These are phyloP conservation scores for Smallanthus sonchifolius DNA, from an alignment of 129 eudicot species.

Conservation along the genomic window DNA sequence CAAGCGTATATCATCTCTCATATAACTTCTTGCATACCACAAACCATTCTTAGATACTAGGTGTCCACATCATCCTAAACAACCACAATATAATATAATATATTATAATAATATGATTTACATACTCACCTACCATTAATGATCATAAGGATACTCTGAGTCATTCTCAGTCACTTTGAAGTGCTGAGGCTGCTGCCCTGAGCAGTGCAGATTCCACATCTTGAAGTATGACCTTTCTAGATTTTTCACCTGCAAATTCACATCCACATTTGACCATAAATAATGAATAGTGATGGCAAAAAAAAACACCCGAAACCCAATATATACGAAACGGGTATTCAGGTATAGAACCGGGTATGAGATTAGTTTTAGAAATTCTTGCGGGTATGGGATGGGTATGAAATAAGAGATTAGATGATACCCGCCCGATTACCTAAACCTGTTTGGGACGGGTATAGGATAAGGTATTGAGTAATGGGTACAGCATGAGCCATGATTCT, in stretches of 20 bases:
- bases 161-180: slow-evolving; percentile 83
- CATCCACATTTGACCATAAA: neutral
- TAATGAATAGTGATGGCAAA: too few relatives aligned
- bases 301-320: too few relatives aligned
- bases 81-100: slow-evolving; percentile 1
- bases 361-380: too few relatives aligned
- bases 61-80: slow-evolving; percentile 12
- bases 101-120: neutral
- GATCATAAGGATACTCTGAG: slow-evolving; percentile 68
- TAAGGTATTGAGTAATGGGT: too few relatives aligned
- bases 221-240: slow-evolving; percentile 79
- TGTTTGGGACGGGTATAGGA: too few relatives aligned
- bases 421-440: too few relatives aligned
- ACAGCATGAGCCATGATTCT: too few relatives aligned
- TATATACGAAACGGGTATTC: too few relatives aligned
- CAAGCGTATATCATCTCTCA: slow-evolving; percentile 9
- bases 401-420: too few relatives aligned
- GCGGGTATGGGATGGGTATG: too few relatives aligned
- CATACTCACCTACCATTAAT: slow-evolving; percentile 35
- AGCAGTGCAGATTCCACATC: slow-evolving; percentile 95
- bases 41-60: slow-evolving; percentile 17
- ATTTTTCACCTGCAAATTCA: slow-evolving; percentile 57
- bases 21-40: slow-evolving; percentile 14
- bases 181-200: slow-evolving; percentile 76
- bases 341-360: too few relatives aligned